Evolutionary conservation across 768 basidiomycete genomes (phyloP), one percentile per base, ranked within the genome.

Genomic region (Paxillus involutus): DNA sequence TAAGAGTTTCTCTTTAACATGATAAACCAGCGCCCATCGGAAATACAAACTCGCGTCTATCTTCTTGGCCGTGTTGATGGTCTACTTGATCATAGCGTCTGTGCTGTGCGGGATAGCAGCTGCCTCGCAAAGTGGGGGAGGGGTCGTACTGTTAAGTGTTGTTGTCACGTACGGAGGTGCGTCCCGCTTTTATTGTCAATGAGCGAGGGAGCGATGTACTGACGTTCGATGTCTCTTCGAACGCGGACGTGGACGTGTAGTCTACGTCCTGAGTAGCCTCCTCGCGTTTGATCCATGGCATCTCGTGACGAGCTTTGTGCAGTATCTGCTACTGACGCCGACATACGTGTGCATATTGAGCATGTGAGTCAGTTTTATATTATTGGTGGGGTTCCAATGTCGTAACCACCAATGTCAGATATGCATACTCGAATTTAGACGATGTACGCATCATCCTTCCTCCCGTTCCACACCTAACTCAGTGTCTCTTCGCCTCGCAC

Each of bases 271-370:
- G 35, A 81, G 89, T 42, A 88, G 88, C 56, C 59, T 97, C 37
- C 73, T 98, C 39, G 91, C 93, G 0, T 82, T 95, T 53, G 97
- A 99, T 70, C 95, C 97, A 4, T 95, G 93, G 92, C 96, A 98
- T 72, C 85, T 98, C 76, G 45, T 97, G 58, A 98, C 95, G 9
- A 94, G 91, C 62, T 94, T 94, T 64, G 61, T 86, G 13, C 93
- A 91, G 47, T 99, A 97, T 65, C 71, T 98, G 64, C 74, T 98
- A 17, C 80, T 97, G 51, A 90, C 87, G 3, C 92, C 94, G 26
- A 85, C 83, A 29, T 90, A 89, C 60, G 80, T 91, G 65, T 89
- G 88, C 65, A 77, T 90, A 55, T 71, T 91, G 51, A 86, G 84
- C 68, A 85, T 94, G 87, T 91, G 52, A 64, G 88, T 67, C 35